These are phyloP conservation scores for Colletotrichum cereale DNA, from an alignment of 2,329 filamentous ascomycete species.

Conservation along the genomic window DNA sequence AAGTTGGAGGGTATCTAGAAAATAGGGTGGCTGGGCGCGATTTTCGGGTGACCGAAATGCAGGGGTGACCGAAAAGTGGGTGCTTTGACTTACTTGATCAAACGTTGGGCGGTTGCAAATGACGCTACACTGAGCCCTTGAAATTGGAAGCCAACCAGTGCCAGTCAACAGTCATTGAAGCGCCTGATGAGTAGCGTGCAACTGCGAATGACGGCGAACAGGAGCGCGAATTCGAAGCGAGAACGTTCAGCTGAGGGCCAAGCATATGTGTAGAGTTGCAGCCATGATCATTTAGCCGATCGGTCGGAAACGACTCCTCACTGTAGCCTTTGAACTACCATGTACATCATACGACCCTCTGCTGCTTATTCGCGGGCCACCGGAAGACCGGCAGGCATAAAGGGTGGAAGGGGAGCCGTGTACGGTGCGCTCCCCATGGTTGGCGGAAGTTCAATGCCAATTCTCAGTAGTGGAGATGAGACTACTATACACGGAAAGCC, in stretches of 20 bases:
- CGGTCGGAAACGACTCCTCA: not conserved
- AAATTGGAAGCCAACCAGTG: not conserved
- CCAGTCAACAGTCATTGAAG: not conserved
- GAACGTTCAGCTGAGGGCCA: not conserved
- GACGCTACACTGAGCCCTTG: too few species aligned
- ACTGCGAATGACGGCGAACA: not conserved
- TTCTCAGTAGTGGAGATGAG: conserved; percentile 1
- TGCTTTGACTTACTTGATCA: too few species aligned
- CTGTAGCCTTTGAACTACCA: not conserved
- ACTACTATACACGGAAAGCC: not conserved
- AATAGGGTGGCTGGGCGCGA: too few species aligned
- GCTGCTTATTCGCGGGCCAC: not conserved
- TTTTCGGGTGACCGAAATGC: too few species aligned
- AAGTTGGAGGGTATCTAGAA: too few species aligned
- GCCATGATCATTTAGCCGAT: not conserved
- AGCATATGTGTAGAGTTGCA: not conserved
- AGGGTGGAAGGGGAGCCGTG: not conserved
- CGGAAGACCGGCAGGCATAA: not conserved
- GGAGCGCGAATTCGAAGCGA: not conserved
- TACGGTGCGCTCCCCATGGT: not conserved
- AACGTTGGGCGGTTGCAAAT: not conserved
- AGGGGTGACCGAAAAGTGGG: too few species aligned
- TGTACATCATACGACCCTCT: not conserved
- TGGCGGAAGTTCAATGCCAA: not conserved
- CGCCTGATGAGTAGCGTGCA: not conserved